Evolutionary conservation across 1,139 yeast species (phyloP).

Genomic region (Protomyces pachydermus): DNA sequence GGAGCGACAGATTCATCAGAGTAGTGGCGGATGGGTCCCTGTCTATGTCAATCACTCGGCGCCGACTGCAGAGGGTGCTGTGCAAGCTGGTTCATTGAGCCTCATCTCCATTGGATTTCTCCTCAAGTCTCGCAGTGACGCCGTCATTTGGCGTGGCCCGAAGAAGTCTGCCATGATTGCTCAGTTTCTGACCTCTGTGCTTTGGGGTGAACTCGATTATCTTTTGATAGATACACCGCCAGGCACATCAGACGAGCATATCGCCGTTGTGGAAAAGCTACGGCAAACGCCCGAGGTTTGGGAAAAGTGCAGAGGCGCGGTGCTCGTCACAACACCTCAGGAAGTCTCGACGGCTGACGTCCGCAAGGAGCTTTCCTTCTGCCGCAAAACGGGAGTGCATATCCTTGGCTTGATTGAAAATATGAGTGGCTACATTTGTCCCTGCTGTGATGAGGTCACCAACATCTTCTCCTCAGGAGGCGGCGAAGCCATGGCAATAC

Average conservation of each 20-base stretch:
- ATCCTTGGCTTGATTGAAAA: conserved; percentile 88
- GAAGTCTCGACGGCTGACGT: conserved; percentile 90
- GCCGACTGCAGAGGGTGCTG: neutral
- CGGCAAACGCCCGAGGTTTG: conserved; percentile 29
- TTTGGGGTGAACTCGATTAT: conserved; percentile 81
- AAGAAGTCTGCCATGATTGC: conserved; percentile 96
- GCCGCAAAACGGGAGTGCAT: conserved; percentile 74
- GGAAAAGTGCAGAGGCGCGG: conserved; percentile 54
- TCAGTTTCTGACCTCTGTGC: conserved; percentile 84
- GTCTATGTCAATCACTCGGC: conserved; percentile 47
- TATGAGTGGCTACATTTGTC: conserved; percentile 96
- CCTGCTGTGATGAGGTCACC: conserved; percentile 80
- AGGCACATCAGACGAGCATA: conserved; percentile 97
- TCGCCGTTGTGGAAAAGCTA: conserved; percentile 89
- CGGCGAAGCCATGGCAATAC: conserved; percentile 65
- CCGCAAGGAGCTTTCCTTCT: conserved; percentile 85
- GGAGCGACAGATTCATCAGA: conserved; percentile 69
- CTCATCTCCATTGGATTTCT: conserved; percentile 91
- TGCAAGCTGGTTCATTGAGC: conserved; percentile 37
- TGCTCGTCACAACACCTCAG: conserved; percentile 95
- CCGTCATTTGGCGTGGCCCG: conserved; percentile 98
- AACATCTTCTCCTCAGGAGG: conserved; percentile 92
- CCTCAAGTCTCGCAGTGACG: conserved; percentile 72
- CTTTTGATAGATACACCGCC: conserved; percentile 95
- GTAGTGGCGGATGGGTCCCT: conserved; percentile 87